A percentile compares a stretch with the other conserved stretches of the same genome.
Conservation (phyloP, 768 basidiomycete species). For the Termitomyces sp. region DNA sequence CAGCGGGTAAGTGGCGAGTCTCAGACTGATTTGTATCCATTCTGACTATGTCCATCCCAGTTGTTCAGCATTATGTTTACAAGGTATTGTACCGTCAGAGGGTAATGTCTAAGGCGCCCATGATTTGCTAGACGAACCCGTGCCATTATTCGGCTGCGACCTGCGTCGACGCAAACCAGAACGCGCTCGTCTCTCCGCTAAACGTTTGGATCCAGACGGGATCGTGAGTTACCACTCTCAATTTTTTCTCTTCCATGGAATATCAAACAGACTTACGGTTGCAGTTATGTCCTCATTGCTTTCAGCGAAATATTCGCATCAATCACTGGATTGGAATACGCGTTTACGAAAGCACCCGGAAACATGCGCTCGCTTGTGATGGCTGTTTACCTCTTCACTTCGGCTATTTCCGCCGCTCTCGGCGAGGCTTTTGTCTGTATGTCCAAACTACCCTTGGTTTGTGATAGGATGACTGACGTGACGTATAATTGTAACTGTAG, state of each 20-base stretch:
- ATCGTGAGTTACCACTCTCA: slow-evolving; percentile 32
- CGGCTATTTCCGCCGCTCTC: slow-evolving; percentile 54
- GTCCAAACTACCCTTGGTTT: slow-evolving; percentile 16
- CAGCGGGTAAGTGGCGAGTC: slow-evolving; percentile 28
- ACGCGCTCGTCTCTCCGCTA: slow-evolving; percentile 50
- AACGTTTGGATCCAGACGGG: slow-evolving; percentile 78
- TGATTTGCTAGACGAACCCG: slow-evolving; percentile 35
- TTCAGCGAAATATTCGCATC: slow-evolving; percentile 75
- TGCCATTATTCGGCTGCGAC: slow-evolving; percentile 49
- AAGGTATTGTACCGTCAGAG: slow-evolving; percentile 40
- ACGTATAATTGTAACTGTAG: slow-evolving; percentile 19
- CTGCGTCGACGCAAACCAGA: slow-evolving; percentile 35
- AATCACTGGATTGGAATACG: slow-evolving; percentile 82
- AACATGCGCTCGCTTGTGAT: slow-evolving; percentile 88
- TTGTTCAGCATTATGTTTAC: slow-evolving; percentile 72
- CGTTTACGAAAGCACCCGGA: slow-evolving; percentile 86
- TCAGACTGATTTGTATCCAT: background rate
- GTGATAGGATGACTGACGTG: background rate
- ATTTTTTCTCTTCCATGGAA: background rate
- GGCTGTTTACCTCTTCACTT: slow-evolving; percentile 57
- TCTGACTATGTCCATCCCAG: slow-evolving; percentile 27
- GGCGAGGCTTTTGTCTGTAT: slow-evolving; percentile 68
- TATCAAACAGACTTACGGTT: background rate
- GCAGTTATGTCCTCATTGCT: slow-evolving; percentile 60
- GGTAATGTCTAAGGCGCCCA: slow-evolving; percentile 20